A percentile compares a stretch with the other conserved stretches of the same genome.
Evolutionary conservation across 768 basidiomycete species (phyloP).

Genomic region (Leccinum ochraceum): DNA sequence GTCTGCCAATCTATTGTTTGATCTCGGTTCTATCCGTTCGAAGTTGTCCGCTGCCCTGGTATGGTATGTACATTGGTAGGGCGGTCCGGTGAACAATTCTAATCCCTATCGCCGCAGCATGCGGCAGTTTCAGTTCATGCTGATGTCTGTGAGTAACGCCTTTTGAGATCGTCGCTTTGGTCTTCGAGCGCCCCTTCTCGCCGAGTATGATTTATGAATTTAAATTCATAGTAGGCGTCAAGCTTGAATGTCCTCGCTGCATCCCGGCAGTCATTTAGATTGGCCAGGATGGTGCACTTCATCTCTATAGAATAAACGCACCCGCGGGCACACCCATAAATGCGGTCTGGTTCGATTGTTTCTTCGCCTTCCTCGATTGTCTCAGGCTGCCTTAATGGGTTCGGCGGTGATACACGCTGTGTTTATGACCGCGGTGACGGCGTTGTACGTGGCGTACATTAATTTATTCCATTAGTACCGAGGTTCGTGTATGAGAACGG

Average conservation of each 20-base stretch:
- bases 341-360: slow-evolving; percentile 39
- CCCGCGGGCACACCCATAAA: slow-evolving; percentile 41
- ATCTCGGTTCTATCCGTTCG: too few species aligned
- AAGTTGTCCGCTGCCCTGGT: too few species aligned
- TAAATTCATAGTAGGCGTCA: slow-evolving; percentile 45
- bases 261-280: slow-evolving; percentile 55
- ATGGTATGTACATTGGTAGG: too few species aligned
- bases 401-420: slow-evolving; percentile 54
- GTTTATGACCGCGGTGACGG: slow-evolving; percentile 45
- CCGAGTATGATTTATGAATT: neutral
- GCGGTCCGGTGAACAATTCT: too few species aligned
- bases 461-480: slow-evolving; percentile 45
- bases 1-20: too few species aligned
- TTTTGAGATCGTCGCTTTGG: too few species aligned
- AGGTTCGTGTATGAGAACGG: slow-evolving; percentile 42
- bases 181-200: too few species aligned
- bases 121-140: too few species aligned
- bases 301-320: slow-evolving; percentile 54
- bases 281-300: slow-evolving; percentile 59
- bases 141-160: too few species aligned
- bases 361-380: slow-evolving; percentile 36
- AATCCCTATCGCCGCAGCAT: too few species aligned
- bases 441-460: slow-evolving; percentile 42
- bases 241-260: slow-evolving; percentile 40
- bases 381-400: slow-evolving; percentile 43